Conservation (phyloP, 768 basidiomycete genomes). For the Boletus tylopilopsis region DNA sequence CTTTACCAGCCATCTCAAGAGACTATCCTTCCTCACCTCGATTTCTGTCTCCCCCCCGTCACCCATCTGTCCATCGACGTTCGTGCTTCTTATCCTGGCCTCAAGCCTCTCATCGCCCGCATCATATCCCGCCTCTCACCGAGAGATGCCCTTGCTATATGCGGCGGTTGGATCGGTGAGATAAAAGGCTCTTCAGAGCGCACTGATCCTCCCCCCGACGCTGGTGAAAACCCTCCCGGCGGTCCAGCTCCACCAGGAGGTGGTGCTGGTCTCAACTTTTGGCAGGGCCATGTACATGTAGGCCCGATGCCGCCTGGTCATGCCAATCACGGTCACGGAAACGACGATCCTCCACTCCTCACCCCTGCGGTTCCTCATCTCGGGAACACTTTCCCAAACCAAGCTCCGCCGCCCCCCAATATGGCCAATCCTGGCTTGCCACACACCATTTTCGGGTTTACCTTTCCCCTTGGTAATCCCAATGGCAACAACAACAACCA, state of each 20-base stretch:
- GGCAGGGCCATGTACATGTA: slow-evolving; percentile 2
- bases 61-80: slow-evolving; percentile 53
- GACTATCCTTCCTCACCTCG: slow-evolving; percentile 1
- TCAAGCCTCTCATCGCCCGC: slow-evolving; percentile 14
- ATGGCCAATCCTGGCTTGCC: neutral
- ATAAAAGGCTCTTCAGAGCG: slow-evolving; percentile 25
- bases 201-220: neutral
- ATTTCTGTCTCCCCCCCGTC: slow-evolving; percentile 37
- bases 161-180: slow-evolving; percentile 33
- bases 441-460: slow-evolving; percentile 6
- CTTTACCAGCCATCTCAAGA: slow-evolving; percentile 14
- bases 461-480: slow-evolving; percentile 4
- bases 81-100: slow-evolving; percentile 29
- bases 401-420: neutral
- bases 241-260: neutral
- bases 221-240: neutral
- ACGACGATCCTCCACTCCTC: slow-evolving; percentile 16
- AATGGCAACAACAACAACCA: neutral
- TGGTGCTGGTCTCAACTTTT: neutral
- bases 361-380: neutral
- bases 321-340: neutral
- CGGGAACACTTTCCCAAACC: neutral
- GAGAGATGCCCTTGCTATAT: slow-evolving; percentile 28
- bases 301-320: no score
- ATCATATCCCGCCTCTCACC: slow-evolving; percentile 26